Conservation (phyloP, 352 stramenopile species). For the Pythium rishiriense region DNA sequence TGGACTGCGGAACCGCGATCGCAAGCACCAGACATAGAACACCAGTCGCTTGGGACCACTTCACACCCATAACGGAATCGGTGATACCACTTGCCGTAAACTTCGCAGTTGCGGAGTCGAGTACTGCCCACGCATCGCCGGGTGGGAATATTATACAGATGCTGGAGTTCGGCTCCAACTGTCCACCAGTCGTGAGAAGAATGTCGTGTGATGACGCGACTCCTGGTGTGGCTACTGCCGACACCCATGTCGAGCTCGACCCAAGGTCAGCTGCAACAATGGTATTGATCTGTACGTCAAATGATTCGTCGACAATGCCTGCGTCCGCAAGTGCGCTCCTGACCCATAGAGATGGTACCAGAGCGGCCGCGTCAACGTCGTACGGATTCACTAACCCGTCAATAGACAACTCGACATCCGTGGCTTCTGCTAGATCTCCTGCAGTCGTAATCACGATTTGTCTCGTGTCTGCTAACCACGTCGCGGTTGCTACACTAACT, state of each 20-base stretch:
- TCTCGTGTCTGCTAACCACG: conserved; percentile 32
- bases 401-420: conserved; percentile 39
- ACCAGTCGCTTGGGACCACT: conserved; percentile 5
- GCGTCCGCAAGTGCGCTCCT: conserved; percentile 41
- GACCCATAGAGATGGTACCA: conserved; percentile 25
- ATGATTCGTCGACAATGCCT: conserved; percentile 51
- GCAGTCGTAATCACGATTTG: conserved; percentile 39
- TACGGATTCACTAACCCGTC: conserved; percentile 62
- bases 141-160: conserved; percentile 38
- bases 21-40: conserved; percentile 34
- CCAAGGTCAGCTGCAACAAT: conserved; percentile 38
- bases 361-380: conserved; percentile 20
- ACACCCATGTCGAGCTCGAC: conserved; percentile 35
- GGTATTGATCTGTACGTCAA: conserved; percentile 39
- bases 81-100: conserved; percentile 8
- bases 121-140: conserved; percentile 38
- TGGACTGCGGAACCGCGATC: conserved; percentile 39
- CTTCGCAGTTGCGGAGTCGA: conserved; percentile 31
- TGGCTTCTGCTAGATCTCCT: conserved; percentile 41
- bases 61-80: conserved; percentile 3
- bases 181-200: conserved; percentile 40
- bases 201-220: conserved; percentile 49
- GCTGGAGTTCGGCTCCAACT: conserved; percentile 36
- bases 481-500: conserved; percentile 31
- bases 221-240: conserved; percentile 43